phyloP scores from a whole-genome alignment of 306 rosid species.

The Cicer arietinum region DNA sequence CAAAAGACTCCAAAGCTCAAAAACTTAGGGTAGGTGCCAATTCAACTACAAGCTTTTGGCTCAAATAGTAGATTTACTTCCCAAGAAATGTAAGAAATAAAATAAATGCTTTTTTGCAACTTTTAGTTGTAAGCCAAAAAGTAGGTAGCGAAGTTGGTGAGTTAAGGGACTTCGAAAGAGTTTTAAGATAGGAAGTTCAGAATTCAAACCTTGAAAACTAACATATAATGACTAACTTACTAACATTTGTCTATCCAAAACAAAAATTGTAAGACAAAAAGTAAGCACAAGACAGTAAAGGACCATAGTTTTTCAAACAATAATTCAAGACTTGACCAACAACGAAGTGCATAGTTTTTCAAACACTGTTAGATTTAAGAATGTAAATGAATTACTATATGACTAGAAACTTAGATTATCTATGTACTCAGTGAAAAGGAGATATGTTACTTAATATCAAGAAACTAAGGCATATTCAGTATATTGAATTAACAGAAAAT shows the following conservation, averaged over 20 bases:
- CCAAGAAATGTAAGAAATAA: neutral
- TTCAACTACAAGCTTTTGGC: too few species aligned
- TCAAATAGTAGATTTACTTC: too few species aligned
- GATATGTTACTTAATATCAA: neutral
- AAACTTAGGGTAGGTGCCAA: neutral
- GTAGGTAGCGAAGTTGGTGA: too few species aligned
- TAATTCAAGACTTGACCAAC: neutral
- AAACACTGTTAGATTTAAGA: neutral
- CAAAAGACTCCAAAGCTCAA: neutral
- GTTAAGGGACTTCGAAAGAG: too few species aligned
- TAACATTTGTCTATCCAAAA: too few species aligned
- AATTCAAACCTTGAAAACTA: too few species aligned
- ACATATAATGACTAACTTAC: too few species aligned
- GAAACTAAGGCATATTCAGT: conserved; percentile 17
- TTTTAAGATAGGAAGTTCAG: too few species aligned
- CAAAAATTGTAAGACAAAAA: neutral
- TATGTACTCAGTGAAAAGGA: neutral
- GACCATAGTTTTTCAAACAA: neutral
- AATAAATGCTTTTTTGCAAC: neutral
- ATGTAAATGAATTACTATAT: neutral
- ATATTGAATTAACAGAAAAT: conserved; percentile 21
- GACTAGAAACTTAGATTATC: neutral
- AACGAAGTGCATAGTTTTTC: neutral
- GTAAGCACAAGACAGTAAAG: neutral
- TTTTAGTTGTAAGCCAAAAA: neutral